phyloP scores from a whole-genome alignment of 2,329 filamentous ascomycete species.

The Fusarium sp. region DNA sequence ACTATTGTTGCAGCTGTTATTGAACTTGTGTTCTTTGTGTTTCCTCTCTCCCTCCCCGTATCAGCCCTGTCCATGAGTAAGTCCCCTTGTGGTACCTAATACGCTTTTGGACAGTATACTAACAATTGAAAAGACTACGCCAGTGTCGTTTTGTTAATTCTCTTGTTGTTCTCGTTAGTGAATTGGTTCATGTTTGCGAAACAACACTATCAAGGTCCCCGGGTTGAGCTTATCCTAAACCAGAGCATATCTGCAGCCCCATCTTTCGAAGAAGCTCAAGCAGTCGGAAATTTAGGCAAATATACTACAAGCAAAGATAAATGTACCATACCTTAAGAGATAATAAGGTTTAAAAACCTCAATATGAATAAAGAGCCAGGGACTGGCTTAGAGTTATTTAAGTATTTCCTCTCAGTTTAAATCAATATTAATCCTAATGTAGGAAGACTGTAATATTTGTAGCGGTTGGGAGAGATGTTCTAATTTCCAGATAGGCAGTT shows the following conservation, averaged over 20 bases:
- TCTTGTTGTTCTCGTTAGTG: neutral
- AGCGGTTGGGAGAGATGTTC: too few relatives aligned
- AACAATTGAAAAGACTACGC: neutral
- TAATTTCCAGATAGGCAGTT: too few relatives aligned
- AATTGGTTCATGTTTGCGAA: neutral
- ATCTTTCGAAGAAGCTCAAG: neutral
- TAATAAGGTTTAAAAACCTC: too few relatives aligned
- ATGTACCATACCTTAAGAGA: too few relatives aligned
- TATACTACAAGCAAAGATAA: neutral
- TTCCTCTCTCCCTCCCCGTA: neutral
- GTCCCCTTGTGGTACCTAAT: fast-evolving
- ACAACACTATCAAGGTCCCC: neutral
- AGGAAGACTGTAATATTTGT: fast-evolving
- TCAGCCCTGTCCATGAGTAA: neutral
- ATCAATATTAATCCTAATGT: too few relatives aligned
- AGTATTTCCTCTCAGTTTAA: too few relatives aligned
- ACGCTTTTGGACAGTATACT: neutral
- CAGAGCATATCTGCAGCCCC: neutral
- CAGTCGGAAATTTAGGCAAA: neutral
- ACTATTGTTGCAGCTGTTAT: neutral
- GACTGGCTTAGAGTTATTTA: too few relatives aligned
- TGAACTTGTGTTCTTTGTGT: neutral
- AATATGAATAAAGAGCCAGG: too few relatives aligned
- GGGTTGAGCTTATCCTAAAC: neutral
- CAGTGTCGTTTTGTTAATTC: neutral